These are phyloP conservation scores for Nicotiana rustica DNA, from an alignment of 305 asterid species.

Conservation along the genomic window DNA sequence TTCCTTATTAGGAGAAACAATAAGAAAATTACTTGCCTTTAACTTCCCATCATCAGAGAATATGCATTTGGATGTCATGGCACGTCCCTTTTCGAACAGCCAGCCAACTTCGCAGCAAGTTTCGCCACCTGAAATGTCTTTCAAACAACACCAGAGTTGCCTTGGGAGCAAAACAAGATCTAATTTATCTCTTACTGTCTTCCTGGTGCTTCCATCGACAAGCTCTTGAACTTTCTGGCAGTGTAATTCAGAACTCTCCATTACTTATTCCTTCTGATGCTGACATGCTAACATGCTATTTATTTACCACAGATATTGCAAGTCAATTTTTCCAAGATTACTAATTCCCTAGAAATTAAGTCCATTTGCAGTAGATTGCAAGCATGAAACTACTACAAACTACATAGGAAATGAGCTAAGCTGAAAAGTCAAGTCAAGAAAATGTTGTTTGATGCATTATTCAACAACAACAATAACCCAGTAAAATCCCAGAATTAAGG, in stretches of 20 bases:
- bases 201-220: constrained; percentile 41
- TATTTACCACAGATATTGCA: background rate
- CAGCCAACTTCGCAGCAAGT: constrained; percentile 80
- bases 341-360: background rate
- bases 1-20: background rate
- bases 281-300: constrained; percentile 31
- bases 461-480: no score
- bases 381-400: background rate
- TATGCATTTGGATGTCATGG: constrained; percentile 72
- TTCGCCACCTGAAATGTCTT: constrained; percentile 42
- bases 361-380: background rate
- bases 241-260: constrained; percentile 29
- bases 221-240: constrained; percentile 56
- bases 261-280: constrained; percentile 24
- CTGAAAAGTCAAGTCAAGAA: background rate
- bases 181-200: constrained; percentile 55
- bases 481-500: no score
- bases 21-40: constrained; percentile 51
- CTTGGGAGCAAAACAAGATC: constrained; percentile 71
- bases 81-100: constrained; percentile 66
- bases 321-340: constrained; percentile 19
- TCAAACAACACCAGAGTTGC: constrained; percentile 78
- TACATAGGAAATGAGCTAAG: background rate
- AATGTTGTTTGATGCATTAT: constrained; percentile 21
- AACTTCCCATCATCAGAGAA: constrained; percentile 59